Evolutionary conservation across 352 stramenopile species (phyloP).

Genomic region (Globisporangium emineosum): DNA sequence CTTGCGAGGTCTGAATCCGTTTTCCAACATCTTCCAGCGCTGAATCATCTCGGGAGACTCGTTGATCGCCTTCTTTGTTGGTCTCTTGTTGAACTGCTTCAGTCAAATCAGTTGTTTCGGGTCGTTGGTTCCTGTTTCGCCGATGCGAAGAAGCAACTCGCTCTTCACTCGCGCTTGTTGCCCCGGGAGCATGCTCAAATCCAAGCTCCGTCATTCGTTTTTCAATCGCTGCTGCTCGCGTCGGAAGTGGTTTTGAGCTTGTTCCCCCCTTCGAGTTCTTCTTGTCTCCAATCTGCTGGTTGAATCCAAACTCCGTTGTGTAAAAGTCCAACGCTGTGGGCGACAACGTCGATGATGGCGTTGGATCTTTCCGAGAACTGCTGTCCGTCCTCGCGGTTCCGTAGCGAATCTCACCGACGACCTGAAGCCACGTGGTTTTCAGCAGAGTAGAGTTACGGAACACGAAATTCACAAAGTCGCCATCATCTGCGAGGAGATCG

Average conservation of each 20-base stretch:
- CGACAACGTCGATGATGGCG: background rate
- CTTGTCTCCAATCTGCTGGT: background rate
- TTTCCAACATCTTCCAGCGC: constrained; percentile 1
- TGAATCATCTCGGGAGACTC: constrained; percentile 12
- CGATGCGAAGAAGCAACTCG: background rate
- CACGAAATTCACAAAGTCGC: constrained; percentile 58
- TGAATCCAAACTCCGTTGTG: constrained; percentile 38
- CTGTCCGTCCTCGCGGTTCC: constrained; percentile 2
- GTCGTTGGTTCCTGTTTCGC: constrained; percentile 2
- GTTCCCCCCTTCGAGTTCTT: background rate
- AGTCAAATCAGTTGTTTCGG: background rate
- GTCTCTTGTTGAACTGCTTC: background rate
- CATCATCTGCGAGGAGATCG: constrained; percentile 44
- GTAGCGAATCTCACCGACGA: constrained; percentile 42
- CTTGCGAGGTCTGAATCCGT: constrained; percentile 29
- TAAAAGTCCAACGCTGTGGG: constrained; percentile 27
- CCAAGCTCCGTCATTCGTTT: constrained; percentile 35
- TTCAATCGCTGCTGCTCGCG: constrained; percentile 42
- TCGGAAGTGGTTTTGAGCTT: constrained; percentile 26
- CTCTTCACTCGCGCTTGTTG: constrained; percentile 1
- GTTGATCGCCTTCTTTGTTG: background rate
- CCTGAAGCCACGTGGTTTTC: constrained; percentile 44
- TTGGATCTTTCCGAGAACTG: background rate
- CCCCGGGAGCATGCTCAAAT: constrained; percentile 30
- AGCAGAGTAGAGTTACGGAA: constrained; percentile 52